A percentile compares a stretch with the other conserved stretches of the same genome.
phyloP scores from a whole-genome alignment of 352 stramenopile genomes.

The Globisporangium orthogonon region DNA sequence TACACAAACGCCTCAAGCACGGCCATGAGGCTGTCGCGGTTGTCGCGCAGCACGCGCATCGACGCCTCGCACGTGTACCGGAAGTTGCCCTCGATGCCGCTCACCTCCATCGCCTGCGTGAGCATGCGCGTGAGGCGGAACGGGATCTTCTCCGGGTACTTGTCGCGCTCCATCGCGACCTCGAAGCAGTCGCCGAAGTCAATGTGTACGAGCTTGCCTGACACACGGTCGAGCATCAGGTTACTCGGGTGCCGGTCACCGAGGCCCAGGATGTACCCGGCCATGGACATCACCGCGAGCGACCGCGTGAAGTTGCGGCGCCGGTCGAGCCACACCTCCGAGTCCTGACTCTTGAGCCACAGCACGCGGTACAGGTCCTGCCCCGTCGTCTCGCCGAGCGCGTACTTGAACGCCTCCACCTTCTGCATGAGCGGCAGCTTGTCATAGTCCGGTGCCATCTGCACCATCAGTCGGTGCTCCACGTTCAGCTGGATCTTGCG shows the following conservation, averaged over 20 bases:
- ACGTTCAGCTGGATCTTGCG: constrained; percentile 94
- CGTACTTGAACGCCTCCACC: constrained; percentile 97
- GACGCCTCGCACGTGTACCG: constrained; percentile 96
- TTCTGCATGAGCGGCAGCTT: constrained; percentile 98
- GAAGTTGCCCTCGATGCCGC: constrained; percentile 99
- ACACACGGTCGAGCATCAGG: constrained; percentile 99
- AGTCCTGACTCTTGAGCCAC: constrained; percentile 99
- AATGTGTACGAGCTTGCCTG: constrained; percentile 98
- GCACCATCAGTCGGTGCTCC: constrained; percentile 96
- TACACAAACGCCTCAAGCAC: constrained; percentile 99
- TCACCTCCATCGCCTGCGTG: constrained; percentile 98
- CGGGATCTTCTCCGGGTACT: constrained; percentile 99
- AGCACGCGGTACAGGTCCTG: constrained; percentile 99
- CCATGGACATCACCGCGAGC: constrained; percentile 99
- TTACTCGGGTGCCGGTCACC: constrained; percentile 99
- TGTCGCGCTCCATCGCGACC: constrained; percentile 99
- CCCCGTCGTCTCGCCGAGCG: constrained; percentile 90
- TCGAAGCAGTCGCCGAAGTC: constrained; percentile 99
- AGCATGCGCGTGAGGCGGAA: constrained; percentile 99
- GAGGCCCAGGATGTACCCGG: constrained; percentile 99
- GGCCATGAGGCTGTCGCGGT: constrained; percentile 97
- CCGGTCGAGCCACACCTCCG: constrained; percentile 98
- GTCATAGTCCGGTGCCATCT: constrained; percentile 98
- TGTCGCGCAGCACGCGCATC: constrained; percentile 98
- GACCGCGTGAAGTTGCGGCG: constrained; percentile 97